phyloP scores from a whole-genome alignment of 352 stramenopile species.

The Blastocystis sp. region DNA sequence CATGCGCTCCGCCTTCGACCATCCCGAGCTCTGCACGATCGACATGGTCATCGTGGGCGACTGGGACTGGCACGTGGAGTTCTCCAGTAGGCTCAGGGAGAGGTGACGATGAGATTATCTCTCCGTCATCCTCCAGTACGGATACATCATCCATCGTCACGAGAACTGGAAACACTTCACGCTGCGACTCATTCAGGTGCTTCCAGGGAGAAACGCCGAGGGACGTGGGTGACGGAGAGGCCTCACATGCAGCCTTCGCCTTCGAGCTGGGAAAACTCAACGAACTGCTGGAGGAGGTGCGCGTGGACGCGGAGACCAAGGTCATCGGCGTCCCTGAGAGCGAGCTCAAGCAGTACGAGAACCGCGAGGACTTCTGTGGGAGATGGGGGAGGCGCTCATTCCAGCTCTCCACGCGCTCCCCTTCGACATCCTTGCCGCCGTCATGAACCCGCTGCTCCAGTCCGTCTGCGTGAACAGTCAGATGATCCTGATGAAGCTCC shows the following conservation, averaged over 20 bases:
- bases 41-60: slow-evolving; percentile 43
- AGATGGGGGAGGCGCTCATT: neutral
- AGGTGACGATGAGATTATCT: slow-evolving; percentile 18
- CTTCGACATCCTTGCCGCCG: neutral
- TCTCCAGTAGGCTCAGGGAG: neutral
- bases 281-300: slow-evolving; percentile 33
- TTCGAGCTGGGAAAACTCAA: neutral
- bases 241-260: neutral
- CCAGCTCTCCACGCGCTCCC: neutral
- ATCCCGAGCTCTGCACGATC: neutral
- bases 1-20: neutral
- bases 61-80: slow-evolving; percentile 47
- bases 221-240: neutral
- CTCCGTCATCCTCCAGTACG: slow-evolving; percentile 25
- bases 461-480: neutral
- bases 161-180: slow-evolving; percentile 13
- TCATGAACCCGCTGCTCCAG: neutral
- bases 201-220: neutral
- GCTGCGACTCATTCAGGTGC: slow-evolving; percentile 24
- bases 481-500: slow-evolving; percentile 25
- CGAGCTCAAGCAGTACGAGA: neutral
- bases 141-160: slow-evolving; percentile 46
- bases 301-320: slow-evolving; percentile 4
- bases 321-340: neutral
- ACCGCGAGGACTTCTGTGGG: slow-evolving; percentile 4